Conservation (phyloP, 306 rosid genomes). For the Clitoria ternatea region DNA sequence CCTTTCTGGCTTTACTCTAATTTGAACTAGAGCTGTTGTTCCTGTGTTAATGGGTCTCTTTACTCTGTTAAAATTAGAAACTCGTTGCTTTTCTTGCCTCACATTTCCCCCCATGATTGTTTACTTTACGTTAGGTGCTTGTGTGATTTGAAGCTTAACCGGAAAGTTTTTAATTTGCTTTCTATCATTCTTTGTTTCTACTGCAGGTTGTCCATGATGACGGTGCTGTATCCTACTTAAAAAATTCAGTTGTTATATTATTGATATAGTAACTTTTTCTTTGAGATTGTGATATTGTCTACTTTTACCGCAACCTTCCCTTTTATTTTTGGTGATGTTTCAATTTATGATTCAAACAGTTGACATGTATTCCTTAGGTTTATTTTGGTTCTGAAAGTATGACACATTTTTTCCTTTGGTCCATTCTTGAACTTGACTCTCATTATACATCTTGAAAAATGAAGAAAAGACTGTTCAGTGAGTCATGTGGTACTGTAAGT, state of each 20-base stretch:
- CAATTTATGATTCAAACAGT: background rate
- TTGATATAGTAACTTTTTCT: background rate
- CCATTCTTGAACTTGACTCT: background rate
- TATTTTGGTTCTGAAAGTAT: background rate
- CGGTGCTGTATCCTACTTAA: constrained; percentile 83
- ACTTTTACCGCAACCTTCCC: background rate
- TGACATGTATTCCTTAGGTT: constrained; percentile 7
- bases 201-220: constrained; percentile 92
- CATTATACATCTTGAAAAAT: background rate
- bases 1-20: background rate
- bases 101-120: background rate
- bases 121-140: background rate
- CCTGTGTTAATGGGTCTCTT: background rate
- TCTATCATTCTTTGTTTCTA: constrained; percentile 18
- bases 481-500: background rate
- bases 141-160: background rate
- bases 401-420: background rate
- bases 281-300: background rate
- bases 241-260: constrained; percentile 18
- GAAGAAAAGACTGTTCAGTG: background rate
- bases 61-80: background rate
- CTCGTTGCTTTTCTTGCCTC: background rate
- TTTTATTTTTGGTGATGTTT: background rate
- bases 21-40: background rate
- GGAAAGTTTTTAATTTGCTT: background rate